phyloP scores from a whole-genome alignment of 768 basidiomycete genomes.

The Tricholoma sp. region DNA sequence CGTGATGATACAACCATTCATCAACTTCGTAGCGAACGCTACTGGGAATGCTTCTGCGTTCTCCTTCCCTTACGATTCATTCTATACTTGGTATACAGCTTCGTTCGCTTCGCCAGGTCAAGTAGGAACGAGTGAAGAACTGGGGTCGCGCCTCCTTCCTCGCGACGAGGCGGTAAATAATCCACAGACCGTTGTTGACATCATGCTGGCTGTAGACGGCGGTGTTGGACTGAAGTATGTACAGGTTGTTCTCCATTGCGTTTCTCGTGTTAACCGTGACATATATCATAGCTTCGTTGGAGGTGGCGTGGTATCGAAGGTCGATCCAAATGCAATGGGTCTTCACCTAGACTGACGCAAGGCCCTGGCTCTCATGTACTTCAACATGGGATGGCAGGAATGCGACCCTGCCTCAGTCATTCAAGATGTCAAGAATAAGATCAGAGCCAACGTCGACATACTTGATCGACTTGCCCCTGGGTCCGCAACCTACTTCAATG shows the following conservation, averaged over 20 bases:
- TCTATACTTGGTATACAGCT: neutral
- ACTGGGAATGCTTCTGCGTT: neutral
- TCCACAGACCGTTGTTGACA: too few relatives aligned
- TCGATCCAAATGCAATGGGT: conserved; percentile 33
- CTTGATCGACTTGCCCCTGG: conserved; percentile 24
- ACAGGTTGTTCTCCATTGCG: too few relatives aligned
- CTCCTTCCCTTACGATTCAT: neutral
- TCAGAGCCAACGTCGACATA: conserved; percentile 17
- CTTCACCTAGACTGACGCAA: conserved; percentile 46
- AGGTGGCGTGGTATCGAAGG: conserved; percentile 38
- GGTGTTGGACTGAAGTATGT: conserved; percentile 10
- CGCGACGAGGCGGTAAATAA: too few relatives aligned
- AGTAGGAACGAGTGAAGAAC: too few relatives aligned
- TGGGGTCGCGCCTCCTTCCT: too few relatives aligned
- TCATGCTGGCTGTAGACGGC: too few relatives aligned
- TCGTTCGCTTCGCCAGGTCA: too few relatives aligned
- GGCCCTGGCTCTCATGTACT: conserved; percentile 28
- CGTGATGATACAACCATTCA: neutral
- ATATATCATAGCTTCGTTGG: conserved; percentile 29
- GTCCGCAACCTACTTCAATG: conserved; percentile 44
- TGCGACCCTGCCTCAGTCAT: conserved; percentile 21
- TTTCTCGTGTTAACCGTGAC: too few relatives aligned
- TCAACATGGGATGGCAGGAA: conserved; percentile 22
- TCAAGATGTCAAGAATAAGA: conserved; percentile 8
- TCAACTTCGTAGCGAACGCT: conserved; percentile 1